Conservation (phyloP, 192 early-diverging fungal genomes). For the Dissophora globulifera region DNA sequence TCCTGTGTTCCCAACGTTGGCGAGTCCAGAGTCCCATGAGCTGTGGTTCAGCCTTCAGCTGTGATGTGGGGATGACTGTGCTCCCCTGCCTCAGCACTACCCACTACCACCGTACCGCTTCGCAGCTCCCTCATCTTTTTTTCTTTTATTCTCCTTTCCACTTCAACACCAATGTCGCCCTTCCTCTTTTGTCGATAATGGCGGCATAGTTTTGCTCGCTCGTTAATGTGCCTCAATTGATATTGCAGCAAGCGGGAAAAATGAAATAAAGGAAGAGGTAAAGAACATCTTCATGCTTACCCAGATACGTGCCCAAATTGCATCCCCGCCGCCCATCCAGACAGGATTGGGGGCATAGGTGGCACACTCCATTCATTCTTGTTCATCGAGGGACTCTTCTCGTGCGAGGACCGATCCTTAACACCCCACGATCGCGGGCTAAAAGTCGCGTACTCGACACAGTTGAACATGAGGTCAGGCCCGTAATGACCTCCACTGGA, state of each 20-base stretch:
- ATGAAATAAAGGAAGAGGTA: neutral
- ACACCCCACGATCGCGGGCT: conserved; percentile 30
- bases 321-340: conserved; percentile 40
- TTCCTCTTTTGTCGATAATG: neutral
- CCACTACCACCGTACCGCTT: too few species aligned
- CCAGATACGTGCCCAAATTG: conserved; percentile 26
- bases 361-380: conserved; percentile 38
- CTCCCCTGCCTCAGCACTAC: too few species aligned
- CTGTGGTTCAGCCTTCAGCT: too few species aligned
- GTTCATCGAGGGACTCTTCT: conserved; percentile 14
- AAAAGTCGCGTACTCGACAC: conserved; percentile 46
- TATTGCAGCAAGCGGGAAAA: too few species aligned
- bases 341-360: conserved; percentile 14
- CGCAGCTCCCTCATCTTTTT: too few species aligned
- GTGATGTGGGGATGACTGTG: too few species aligned
- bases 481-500: conserved; percentile 18
- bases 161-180: neutral
- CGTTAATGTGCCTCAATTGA: too few species aligned
- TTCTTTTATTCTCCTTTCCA: neutral
- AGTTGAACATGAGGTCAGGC: conserved; percentile 28
- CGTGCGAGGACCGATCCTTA: conserved; percentile 28
- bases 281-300: conserved; percentile 19
- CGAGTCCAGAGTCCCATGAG: too few species aligned
- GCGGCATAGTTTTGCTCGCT: too few species aligned
- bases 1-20: too few species aligned